These are phyloP conservation scores for Entonaema liquescens DNA, from an alignment of 495 filamentous ascomycete species.

Conservation along the genomic window DNA sequence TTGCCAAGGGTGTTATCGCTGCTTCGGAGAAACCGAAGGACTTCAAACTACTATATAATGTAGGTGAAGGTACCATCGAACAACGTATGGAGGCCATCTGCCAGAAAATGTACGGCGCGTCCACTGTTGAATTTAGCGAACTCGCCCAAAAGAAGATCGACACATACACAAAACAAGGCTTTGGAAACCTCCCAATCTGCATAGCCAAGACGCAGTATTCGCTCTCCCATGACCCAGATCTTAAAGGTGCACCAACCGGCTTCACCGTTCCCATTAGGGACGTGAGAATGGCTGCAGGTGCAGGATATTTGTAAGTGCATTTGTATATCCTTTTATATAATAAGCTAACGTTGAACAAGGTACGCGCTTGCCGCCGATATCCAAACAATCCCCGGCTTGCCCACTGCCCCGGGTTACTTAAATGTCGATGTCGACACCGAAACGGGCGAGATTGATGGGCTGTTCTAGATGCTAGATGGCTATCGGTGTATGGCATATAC, in stretches of 20 bases:
- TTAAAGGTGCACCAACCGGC: conserved; percentile 96
- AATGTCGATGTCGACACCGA: conserved; percentile 94
- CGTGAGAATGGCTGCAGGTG: conserved; percentile 91
- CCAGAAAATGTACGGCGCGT: conserved; percentile 92
- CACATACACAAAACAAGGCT: conserved; percentile 90
- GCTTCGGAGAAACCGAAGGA: conserved; percentile 86
- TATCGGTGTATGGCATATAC: neutral
- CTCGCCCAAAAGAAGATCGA: conserved; percentile 95
- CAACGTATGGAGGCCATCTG: conserved; percentile 93
- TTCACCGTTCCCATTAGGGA: conserved; percentile 97
- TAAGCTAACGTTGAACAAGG: conserved; percentile 56
- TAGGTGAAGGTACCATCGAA: conserved; percentile 78
- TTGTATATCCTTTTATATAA: conserved; percentile 9
- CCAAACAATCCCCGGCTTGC: conserved; percentile 95
- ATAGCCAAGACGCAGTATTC: conserved; percentile 99
- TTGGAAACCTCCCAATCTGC: conserved; percentile 91
- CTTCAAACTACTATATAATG: conserved; percentile 86
- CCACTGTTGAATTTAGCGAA: conserved; percentile 90
- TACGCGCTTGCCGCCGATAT: conserved; percentile 97
- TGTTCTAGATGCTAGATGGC: conserved; percentile 71
- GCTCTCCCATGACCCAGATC: conserved; percentile 87
- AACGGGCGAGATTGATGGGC: conserved; percentile 93
- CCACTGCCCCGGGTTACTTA: conserved; percentile 93
- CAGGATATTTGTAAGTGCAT: conserved; percentile 80
- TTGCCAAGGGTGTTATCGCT: conserved; percentile 86